Evolutionary conservation across 768 basidiomycete species (phyloP).

Genomic region (Rhodotorula sphaerocarpa): DNA sequence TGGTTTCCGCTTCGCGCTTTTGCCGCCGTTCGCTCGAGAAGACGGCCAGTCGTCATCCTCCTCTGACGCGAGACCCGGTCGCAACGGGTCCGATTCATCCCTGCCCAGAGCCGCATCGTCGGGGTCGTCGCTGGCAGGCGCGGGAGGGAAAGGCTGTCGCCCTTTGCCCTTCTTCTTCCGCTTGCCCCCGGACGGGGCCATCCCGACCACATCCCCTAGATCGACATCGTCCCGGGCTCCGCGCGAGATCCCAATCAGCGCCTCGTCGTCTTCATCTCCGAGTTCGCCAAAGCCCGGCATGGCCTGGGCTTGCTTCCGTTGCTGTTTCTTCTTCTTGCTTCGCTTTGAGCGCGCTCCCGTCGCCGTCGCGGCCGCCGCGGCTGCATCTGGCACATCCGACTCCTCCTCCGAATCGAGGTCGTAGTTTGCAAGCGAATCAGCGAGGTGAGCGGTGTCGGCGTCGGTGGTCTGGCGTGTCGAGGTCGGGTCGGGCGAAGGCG

Average conservation of each 20-base stretch:
- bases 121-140: not conserved
- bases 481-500: not conserved
- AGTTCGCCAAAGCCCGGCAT: not conserved
- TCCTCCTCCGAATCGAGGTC: not conserved
- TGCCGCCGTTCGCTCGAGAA: too few relatives aligned
- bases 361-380: constrained; percentile 5
- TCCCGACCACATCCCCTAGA: not conserved
- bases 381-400: too few relatives aligned
- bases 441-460: not conserved
- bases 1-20: too few relatives aligned
- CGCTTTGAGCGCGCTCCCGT: not conserved
- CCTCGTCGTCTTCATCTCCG: too few relatives aligned
- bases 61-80: too few relatives aligned
- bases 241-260: not conserved
- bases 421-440: constrained; percentile 2
- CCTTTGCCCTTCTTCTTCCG: constrained; percentile 26
- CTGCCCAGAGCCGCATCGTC: not conserved
- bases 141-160: constrained; percentile 1
- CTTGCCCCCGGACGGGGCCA: not conserved
- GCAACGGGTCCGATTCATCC: not conserved
- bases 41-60: constrained; percentile 8
- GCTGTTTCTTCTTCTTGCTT: constrained; percentile 3
- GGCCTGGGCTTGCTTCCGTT: not conserved
- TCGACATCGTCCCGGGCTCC: not conserved
- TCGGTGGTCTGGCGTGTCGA: not conserved